Evolutionary conservation across 1,284 basidiomycete species (phyloP).

Genomic region (Butyriboletus appendiculatus): DNA sequence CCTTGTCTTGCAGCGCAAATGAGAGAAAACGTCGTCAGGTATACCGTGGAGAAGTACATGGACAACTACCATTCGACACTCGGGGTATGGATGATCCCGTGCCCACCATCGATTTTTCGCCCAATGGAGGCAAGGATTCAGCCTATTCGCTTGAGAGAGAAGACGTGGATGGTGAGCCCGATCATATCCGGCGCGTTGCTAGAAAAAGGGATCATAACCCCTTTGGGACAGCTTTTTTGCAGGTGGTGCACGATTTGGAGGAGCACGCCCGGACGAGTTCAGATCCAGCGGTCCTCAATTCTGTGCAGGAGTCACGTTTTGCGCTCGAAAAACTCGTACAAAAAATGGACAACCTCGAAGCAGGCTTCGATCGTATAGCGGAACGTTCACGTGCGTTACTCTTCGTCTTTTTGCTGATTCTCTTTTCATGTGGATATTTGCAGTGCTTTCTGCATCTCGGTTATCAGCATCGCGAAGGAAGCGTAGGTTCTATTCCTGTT

Average conservation of each 20-base stretch:
- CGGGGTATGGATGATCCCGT: slow-evolving; percentile 75
- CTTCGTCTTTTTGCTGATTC: slow-evolving; percentile 1
- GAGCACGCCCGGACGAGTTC: slow-evolving; percentile 46
- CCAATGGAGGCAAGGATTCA: slow-evolving; percentile 54
- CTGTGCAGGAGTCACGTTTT: slow-evolving; percentile 62
- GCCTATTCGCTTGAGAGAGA: slow-evolving; percentile 66
- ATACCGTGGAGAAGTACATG: slow-evolving; percentile 77
- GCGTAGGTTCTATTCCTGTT: slow-evolving; percentile 46
- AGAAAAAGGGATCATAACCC: background rate
- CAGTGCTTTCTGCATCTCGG: slow-evolving; percentile 71
- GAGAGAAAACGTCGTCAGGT: slow-evolving; percentile 79
- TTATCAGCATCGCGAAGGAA: slow-evolving; percentile 64
- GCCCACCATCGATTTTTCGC: slow-evolving; percentile 76
- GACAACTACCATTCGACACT: slow-evolving; percentile 79
- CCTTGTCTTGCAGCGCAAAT: slow-evolving; percentile 46
- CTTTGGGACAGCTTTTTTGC: slow-evolving; percentile 55
- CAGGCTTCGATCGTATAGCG: slow-evolving; percentile 78
- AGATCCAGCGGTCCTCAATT: slow-evolving; percentile 48
- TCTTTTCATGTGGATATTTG: slow-evolving; percentile 4
- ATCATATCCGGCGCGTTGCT: background rate
- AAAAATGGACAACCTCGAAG: slow-evolving; percentile 76
- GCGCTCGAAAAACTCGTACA: slow-evolving; percentile 66
- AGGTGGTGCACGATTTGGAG: slow-evolving; percentile 67
- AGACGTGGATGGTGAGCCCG: slow-evolving; percentile 68
- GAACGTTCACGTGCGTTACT: slow-evolving; percentile 68